phyloP scores from a whole-genome alignment of 371 early-diverging fungal species.

The Apophysomyces variabilis region DNA sequence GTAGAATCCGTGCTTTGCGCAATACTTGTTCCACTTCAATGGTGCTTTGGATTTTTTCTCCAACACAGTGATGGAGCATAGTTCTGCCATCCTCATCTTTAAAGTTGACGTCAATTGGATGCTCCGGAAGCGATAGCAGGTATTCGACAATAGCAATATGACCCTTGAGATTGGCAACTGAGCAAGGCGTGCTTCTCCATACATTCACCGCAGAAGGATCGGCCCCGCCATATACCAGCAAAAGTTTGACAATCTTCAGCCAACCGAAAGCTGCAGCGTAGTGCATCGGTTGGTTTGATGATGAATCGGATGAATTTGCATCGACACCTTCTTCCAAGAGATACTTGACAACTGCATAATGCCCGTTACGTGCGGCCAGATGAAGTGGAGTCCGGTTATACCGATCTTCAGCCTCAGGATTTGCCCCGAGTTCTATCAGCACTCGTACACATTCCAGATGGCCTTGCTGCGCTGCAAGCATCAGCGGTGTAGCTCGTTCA shows the following conservation, averaged over 20 bases:
- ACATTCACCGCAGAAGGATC: constrained; percentile 48
- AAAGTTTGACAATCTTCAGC: constrained; percentile 40
- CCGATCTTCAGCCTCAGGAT: constrained; percentile 50
- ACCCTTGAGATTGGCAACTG: constrained; percentile 65
- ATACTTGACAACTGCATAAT: constrained; percentile 41
- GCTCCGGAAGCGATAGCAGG: constrained; percentile 40
- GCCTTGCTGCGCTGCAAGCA: constrained; percentile 53
- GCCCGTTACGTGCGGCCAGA: constrained; percentile 56
- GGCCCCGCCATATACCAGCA: constrained; percentile 50
- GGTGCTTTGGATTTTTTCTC: constrained; percentile 18
- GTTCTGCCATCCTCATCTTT: constrained; percentile 53
- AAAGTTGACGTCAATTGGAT: constrained; percentile 49
- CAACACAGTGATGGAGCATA: constrained; percentile 52
- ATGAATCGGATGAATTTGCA: constrained; percentile 53
- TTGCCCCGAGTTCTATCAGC: constrained; percentile 53
- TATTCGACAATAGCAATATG: constrained; percentile 53
- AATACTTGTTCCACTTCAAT: constrained; percentile 43
- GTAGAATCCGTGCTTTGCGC: constrained; percentile 38
- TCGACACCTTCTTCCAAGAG: constrained; percentile 53
- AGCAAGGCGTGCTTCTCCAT: constrained; percentile 64
- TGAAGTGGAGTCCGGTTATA: constrained; percentile 55
- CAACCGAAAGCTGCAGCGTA: constrained; percentile 66
- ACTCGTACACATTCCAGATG: constrained; percentile 51
- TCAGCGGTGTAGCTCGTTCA: constrained; percentile 52
- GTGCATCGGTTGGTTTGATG: constrained; percentile 55